Evolutionary conservation across 495 filamentous ascomycete species (phyloP), one percentile per base, ranked within the genome.

Genomic region (Cenococcum geophilum): DNA sequence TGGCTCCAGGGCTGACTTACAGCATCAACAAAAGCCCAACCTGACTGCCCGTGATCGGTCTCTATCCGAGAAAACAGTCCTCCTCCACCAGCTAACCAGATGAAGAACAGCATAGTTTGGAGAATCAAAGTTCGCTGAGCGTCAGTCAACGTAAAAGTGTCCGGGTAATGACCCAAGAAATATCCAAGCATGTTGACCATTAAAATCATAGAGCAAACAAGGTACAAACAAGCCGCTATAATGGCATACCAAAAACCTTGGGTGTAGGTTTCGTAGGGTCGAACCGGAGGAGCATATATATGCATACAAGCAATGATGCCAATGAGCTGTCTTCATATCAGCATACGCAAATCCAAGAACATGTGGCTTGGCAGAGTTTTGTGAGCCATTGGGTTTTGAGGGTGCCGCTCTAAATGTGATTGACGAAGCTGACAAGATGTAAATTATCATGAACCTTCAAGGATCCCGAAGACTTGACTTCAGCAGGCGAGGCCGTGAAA

Each of bases 121-220:
- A 87, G 62, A 58, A 87, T 86, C 59, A 87, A 67, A 18, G 82
- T 86, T 1, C 84, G 77, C 75, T 90, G 88, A 42, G 86, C 81
- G 60, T 89, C 85, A 14, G 86, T 86, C 14, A 92, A 76, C 10
- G 81, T 76, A 65, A 91, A 91, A 67, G 86, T 82, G 63, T 88
- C 84, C 0, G 86, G 86, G 68, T 92, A 92, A 62, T 88, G 86
- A 1, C 88, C 88, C 1, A 87, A 73, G 61, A 89, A 83, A 66
- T 89, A 90, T 4, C 88, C 88, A 22, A 89, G 71, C 83, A 92
- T 88, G 64, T 92, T 92, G 60, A 89, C 71, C 79, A 88, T 84
- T 2, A 92, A 69, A 5, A 87, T 76, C 65, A 81, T 71, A 25
- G 80, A 81, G 43, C 85, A 81, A 10, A 87, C 62, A 12, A 87